Evolutionary conservation across 2,329 filamentous ascomycete species (phyloP), one percentile per base, ranked within the genome.

Genomic region (Neurospora crassa): DNA sequence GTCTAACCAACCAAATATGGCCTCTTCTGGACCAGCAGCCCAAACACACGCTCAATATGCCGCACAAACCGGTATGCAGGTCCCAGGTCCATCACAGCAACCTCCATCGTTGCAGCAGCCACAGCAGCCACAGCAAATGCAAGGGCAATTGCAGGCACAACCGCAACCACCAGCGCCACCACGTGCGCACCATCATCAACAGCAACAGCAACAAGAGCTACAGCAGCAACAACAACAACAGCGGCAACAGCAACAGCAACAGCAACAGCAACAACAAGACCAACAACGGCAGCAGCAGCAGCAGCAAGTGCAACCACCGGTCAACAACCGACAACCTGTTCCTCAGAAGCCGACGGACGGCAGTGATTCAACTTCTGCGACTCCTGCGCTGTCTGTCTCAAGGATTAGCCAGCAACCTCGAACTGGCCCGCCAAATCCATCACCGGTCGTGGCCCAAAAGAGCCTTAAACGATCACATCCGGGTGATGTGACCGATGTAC

Each of bases 401-500:
- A 79, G 79, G 69, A 78, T 77, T 68, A 76, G 75, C 20, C 79
- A 79, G 69, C 81, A 78, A 71, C 82, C 78, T 67, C 82, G 82
- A 63, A 68, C 77, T 42, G 77, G 81, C 40, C 77, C 78, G 41
- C 78, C 80, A 5, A 81, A 81, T 67, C 78, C 79, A 18, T 81
- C 83, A 5, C 79, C 82, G 10, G 80, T 80, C 1, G 73, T 81
- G 5, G 78, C 78, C 10, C 77, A 79, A 37, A 87, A 85, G 77
- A 84, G 80, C 68, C 79, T 86, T 63, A 88, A 88, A 79, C 84
- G 86, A 1, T 80, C 85, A 4, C 85, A 80, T 69, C 78, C 81
- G 3, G 86, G 87, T 34, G 85, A 87, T 67, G 74, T 73, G 11
- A 73, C 73, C n/a, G 82, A 83, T 34, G 75, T 74, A 71, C 47